Conservation (phyloP, 192 early-diverging fungal genomes). For the Lobosporangium transversale region DNA sequence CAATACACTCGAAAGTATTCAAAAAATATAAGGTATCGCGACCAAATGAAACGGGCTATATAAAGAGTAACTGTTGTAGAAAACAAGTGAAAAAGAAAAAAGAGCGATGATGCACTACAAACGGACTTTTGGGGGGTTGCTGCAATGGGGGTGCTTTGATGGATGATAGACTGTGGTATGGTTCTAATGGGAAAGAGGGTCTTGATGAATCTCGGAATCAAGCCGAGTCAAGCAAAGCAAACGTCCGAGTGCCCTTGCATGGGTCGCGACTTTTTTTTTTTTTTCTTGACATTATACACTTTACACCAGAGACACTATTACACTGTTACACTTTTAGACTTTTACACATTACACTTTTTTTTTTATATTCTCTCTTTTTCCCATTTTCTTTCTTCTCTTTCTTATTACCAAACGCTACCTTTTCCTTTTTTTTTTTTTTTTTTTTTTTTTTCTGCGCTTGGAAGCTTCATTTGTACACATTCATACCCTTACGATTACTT, state of each 20-base stretch:
- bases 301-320: too few relatives aligned
- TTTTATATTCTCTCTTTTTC: conserved; percentile 6
- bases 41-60: too few relatives aligned
- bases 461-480: neutral
- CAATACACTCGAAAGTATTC: too few relatives aligned
- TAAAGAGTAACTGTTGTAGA: neutral
- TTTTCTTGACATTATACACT: neutral
- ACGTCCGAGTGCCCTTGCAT: too few relatives aligned
- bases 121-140: too few relatives aligned
- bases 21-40: too few relatives aligned
- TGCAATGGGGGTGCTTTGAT: too few relatives aligned
- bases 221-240: neutral
- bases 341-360: too few relatives aligned
- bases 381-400: neutral
- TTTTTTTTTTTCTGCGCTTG: neutral
- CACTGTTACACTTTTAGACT: too few relatives aligned
- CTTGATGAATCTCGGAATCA: neutral
- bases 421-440: neutral
- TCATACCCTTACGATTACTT: neutral
- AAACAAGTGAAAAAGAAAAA: neutral
- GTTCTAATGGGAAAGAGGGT: neutral
- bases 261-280: neutral
- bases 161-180: neutral
- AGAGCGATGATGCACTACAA: neutral
- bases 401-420: neutral